Conservation (phyloP, 768 basidiomycete genomes). For the Termitomyces sp. region DNA sequence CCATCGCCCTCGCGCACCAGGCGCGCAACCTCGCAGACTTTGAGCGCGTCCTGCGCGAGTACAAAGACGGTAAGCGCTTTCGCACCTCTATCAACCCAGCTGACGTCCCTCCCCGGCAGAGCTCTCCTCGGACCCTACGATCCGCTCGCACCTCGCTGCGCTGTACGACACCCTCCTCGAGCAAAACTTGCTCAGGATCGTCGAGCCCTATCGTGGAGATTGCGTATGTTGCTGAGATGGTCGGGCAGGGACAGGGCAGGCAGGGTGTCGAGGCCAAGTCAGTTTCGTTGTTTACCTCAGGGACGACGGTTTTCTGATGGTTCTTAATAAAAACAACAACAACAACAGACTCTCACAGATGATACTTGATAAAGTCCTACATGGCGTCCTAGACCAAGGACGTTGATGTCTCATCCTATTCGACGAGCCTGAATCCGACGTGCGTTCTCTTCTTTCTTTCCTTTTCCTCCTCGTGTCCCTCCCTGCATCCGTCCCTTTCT, state of each 20-base stretch:
- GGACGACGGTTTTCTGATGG: too few relatives aligned
- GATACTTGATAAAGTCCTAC: conserved; percentile 93
- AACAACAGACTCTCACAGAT: conserved; percentile 89
- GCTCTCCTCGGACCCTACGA: conserved; percentile 91
- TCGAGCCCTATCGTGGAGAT: conserved; percentile 97
- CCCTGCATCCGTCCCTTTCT: too few relatives aligned
- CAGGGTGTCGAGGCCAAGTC: conserved; percentile 91
- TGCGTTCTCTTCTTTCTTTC: conserved; percentile 30
- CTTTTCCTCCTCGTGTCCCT: neutral
- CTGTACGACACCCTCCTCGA: conserved; percentile 95
- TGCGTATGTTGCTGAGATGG: conserved; percentile 78
- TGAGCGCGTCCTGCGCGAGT: conserved; percentile 80
- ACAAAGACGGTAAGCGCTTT: conserved; percentile 65
- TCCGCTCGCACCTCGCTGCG: conserved; percentile 89
- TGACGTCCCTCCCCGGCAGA: too few relatives aligned
- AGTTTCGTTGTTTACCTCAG: too few relatives aligned
- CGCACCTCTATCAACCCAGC: too few relatives aligned
- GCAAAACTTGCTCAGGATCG: conserved; percentile 91
- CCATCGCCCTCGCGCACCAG: conserved; percentile 90
- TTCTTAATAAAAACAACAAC: too few relatives aligned
- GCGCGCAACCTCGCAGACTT: conserved; percentile 87
- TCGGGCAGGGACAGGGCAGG: conserved; percentile 86
- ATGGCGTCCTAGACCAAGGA: conserved; percentile 96
- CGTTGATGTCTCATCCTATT: conserved; percentile 90
- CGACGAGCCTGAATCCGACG: conserved; percentile 80